Evolutionary conservation across 2,329 filamentous ascomycete species (phyloP).

Genomic region (Meredithiella fracta): DNA sequence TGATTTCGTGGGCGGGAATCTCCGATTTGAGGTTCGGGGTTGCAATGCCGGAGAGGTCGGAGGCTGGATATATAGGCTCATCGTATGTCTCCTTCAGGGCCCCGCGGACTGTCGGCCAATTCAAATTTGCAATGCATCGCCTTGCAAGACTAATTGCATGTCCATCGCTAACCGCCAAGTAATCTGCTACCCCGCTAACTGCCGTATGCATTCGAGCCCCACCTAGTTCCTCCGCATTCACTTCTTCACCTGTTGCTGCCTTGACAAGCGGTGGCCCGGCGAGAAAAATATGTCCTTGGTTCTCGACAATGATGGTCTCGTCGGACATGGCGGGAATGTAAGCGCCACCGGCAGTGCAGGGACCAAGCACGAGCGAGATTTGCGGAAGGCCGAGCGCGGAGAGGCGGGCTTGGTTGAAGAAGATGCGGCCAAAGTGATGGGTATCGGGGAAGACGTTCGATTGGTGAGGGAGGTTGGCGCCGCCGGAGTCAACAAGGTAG

Average conservation of each 20-base stretch:
- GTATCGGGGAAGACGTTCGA: constrained; percentile 89
- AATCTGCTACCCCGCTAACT: constrained; percentile 85
- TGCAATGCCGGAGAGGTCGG: constrained; percentile 75
- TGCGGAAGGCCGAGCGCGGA: constrained; percentile 77
- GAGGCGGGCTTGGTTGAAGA: constrained; percentile 96
- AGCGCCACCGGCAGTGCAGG: constrained; percentile 87
- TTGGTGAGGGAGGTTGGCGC: constrained; percentile 87
- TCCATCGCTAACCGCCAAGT: constrained; percentile 83
- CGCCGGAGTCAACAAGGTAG: constrained; percentile 90
- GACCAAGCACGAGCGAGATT: constrained; percentile 90
- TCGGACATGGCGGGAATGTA: constrained; percentile 97
- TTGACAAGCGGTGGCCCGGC: constrained; percentile 89
- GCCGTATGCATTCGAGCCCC: constrained; percentile 81
- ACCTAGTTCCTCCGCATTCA: constrained; percentile 78
- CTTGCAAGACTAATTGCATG: constrained; percentile 78
- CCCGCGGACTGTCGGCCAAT: constrained; percentile 44
- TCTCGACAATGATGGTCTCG: constrained; percentile 89
- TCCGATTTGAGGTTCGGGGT: constrained; percentile 78
- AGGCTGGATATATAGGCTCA: constrained; percentile 64
- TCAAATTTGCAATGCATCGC: constrained; percentile 72
- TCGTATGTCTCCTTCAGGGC: constrained; percentile 28
- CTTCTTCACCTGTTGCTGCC: constrained; percentile 84
- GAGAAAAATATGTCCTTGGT: constrained; percentile 94
- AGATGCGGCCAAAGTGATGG: constrained; percentile 92
- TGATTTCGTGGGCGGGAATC: constrained; percentile 75